These are phyloP conservation scores for Asterophora lycoperdoides DNA, from an alignment of 768 basidiomycete species.

Conservation along the genomic window DNA sequence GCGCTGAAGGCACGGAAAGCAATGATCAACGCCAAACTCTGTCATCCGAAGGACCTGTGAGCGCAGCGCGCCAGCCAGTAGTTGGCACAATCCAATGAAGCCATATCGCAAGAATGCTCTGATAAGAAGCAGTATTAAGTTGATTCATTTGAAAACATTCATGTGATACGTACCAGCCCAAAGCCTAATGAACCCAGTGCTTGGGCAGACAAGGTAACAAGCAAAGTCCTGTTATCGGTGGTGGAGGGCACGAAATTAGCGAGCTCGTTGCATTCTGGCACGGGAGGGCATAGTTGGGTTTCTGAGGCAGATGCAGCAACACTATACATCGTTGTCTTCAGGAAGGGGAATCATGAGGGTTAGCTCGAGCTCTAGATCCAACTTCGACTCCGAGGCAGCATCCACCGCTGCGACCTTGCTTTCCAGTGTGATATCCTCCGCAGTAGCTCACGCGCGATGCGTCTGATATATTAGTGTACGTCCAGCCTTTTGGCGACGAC, in stretches of 20 bases:
- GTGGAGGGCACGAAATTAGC: constrained; percentile 3
- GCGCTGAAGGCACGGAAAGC: constrained; percentile 10
- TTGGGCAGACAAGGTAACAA: constrained; percentile 21
- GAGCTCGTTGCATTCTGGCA: constrained; percentile 3
- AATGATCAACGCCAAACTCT: constrained; percentile 7
- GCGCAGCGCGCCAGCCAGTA: neutral
- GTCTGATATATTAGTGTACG: too few relatives aligned
- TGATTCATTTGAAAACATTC: neutral
- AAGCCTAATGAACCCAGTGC: constrained; percentile 29
- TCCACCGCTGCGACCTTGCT: too few relatives aligned
- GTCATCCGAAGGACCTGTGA: neutral
- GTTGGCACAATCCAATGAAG: constrained; percentile 36
- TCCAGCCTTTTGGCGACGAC: too few relatives aligned
- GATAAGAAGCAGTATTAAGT: constrained; percentile 7
- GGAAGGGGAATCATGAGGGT: too few relatives aligned
- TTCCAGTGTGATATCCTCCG: too few relatives aligned
- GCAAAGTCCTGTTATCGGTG: constrained; percentile 10
- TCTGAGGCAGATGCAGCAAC: constrained; percentile 3
- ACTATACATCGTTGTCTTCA: constrained; percentile 12
- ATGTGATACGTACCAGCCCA: constrained; percentile 31
- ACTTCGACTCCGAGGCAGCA: too few relatives aligned
- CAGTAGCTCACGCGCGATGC: too few relatives aligned
- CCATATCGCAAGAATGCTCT: constrained; percentile 45
- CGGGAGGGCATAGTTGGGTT: neutral
- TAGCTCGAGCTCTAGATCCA: too few relatives aligned